Percentiles rank a stretch among this genome's conserved stretches.
Evolutionary conservation across 176 grass and related monocot genomes (phyloP).

Genomic region (Luzula sylvatica): DNA sequence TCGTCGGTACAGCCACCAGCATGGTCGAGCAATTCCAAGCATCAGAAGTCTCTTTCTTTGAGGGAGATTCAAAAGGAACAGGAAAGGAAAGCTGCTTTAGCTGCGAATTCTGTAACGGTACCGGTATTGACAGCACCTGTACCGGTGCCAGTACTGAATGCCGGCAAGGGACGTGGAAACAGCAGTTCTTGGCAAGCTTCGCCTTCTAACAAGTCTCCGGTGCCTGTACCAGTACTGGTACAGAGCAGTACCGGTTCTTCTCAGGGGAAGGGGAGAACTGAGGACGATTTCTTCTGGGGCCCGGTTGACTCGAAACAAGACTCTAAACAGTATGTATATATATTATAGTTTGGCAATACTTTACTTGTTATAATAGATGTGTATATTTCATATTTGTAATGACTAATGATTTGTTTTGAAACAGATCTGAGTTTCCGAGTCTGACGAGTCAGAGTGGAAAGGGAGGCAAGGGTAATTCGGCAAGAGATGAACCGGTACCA

Average conservation of each 20-base stretch:
- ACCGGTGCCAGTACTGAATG: neutral
- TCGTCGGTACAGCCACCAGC: conserved; percentile 28
- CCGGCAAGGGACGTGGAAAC: conserved; percentile 32
- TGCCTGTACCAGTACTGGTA: conserved; percentile 21
- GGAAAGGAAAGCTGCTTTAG: conserved; percentile 41
- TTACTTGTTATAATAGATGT: neutral
- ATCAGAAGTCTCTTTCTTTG: conserved; percentile 57
- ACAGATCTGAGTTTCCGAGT: conserved; percentile 63
- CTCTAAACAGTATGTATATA: conserved; percentile 56
- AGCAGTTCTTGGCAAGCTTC: conserved; percentile 55
- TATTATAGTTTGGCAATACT: too few species aligned
- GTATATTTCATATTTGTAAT: neutral
- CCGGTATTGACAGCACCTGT: conserved; percentile 31
- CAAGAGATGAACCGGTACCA: conserved; percentile 36
- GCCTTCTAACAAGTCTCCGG: conserved; percentile 48
- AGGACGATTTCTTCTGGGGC: conserved; percentile 99
- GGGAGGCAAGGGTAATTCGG: conserved; percentile 21
- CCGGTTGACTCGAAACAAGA: conserved; percentile 77
- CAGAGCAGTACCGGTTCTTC: conserved; percentile 45
- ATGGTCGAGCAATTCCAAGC: conserved; percentile 77
- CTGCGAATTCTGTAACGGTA: conserved; percentile 33
- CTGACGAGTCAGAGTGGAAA: conserved; percentile 38
- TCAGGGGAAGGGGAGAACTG: conserved; percentile 49
- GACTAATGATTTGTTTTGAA: conserved; percentile 17
- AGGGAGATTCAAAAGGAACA: conserved; percentile 89